Evolutionary conservation across 2,329 filamentous ascomycete species (phyloP).

Genomic region (Ceratocystis eucalypticola): DNA sequence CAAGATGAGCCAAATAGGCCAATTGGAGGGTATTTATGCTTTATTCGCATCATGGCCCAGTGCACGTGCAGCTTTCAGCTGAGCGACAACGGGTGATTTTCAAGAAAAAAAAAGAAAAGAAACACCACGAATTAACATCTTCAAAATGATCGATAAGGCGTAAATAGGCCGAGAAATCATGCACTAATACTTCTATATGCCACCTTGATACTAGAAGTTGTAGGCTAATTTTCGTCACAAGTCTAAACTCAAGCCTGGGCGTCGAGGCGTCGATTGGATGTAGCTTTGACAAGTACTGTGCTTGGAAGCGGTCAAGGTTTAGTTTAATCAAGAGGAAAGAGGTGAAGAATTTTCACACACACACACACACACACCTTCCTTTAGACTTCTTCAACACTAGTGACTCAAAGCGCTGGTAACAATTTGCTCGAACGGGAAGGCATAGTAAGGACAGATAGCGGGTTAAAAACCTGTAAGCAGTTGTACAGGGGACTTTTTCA

Average conservation of each 20-base stretch:
- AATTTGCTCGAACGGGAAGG: not conserved
- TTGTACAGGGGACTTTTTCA: not conserved
- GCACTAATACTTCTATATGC: no score
- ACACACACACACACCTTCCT: not conserved
- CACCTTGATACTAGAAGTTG: no score
- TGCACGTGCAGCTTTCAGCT: conserved; percentile 4
- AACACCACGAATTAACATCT: not conserved
- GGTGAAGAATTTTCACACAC: conserved; percentile 6
- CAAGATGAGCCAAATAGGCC: not conserved
- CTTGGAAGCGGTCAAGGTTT: not conserved
- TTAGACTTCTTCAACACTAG: not conserved
- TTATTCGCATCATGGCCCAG: not conserved
- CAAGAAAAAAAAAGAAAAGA: not conserved
- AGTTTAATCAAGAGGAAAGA: not conserved
- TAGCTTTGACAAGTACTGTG: no score
- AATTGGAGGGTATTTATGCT: not conserved
- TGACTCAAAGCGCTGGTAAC: not conserved
- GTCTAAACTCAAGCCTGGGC: no score
- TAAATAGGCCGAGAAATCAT: not conserved
- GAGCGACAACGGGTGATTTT: not conserved
- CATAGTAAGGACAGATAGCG: not conserved
- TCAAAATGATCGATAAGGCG: not conserved
- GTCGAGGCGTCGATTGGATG: no score
- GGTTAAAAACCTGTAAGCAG: not conserved
- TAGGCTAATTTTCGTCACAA: no score